Evolutionary conservation across 2,329 filamentous ascomycete genomes (phyloP).

Genomic region (Botrytis galanthina): DNA sequence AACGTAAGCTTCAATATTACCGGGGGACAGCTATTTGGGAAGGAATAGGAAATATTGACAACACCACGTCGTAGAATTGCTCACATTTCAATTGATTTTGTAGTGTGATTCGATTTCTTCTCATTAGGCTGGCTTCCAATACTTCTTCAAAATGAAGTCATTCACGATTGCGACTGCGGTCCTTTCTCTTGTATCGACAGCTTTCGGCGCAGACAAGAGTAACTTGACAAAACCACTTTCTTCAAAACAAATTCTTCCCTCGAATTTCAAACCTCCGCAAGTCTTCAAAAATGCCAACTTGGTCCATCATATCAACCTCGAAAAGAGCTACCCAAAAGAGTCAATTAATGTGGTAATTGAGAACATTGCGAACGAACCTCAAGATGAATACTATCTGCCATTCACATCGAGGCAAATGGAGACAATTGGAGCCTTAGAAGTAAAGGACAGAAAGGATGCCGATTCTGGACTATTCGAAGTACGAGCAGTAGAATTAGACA

Average conservation of each 20-base stretch:
- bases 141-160: constrained; percentile 36
- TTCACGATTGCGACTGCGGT: constrained; percentile 54
- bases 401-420: constrained; percentile 75
- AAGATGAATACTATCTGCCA: constrained; percentile 87
- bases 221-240: constrained; percentile 43
- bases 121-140: neutral
- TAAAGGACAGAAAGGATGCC: constrained; percentile 83
- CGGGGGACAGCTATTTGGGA: constrained; percentile 2
- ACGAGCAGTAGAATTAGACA: constrained; percentile 64
- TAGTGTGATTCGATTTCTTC: neutral
- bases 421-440: constrained; percentile 81
- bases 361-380: constrained; percentile 75
- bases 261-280: constrained; percentile 78
- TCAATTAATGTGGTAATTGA: constrained; percentile 91
- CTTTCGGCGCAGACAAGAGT: constrained; percentile 33
- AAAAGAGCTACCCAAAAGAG: constrained; percentile 89
- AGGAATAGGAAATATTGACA: constrained; percentile 9
- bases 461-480: constrained; percentile 65
- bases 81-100: neutral
- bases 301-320: constrained; percentile 83
- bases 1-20: constrained; percentile 32
- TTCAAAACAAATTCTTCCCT: constrained; percentile 58
- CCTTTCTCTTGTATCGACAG: constrained; percentile 48
- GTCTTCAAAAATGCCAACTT: constrained; percentile 94
- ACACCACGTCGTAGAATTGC: neutral